phyloP scores from a whole-genome alignment of 2,329 filamentous ascomycete species.

The Paecilomyces formosus region DNA sequence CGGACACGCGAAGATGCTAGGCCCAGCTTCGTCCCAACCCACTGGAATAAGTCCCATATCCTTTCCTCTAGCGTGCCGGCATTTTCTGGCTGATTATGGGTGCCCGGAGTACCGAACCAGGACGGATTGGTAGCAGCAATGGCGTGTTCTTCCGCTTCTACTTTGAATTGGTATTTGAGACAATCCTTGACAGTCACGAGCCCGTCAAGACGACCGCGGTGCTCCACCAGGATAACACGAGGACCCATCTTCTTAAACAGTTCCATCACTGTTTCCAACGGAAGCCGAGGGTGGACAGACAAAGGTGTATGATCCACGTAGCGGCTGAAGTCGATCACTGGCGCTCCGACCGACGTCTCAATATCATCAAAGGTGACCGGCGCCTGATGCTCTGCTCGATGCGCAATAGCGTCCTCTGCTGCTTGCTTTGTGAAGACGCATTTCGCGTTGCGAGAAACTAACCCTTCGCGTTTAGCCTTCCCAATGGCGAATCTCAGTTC shows the following conservation, averaged over 20 bases:
- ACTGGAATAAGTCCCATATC: conserved; percentile 30
- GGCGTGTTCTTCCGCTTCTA: conserved; percentile 71
- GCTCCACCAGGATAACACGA: conserved; percentile 84
- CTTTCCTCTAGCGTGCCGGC: conserved; percentile 25
- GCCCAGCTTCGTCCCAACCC: conserved; percentile 14
- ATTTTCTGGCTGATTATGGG: conserved; percentile 7
- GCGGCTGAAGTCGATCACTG: conserved; percentile 68
- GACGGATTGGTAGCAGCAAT: conserved; percentile 25
- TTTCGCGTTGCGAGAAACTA: conserved; percentile 58
- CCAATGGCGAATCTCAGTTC: conserved; percentile 88
- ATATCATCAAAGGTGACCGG: conserved; percentile 54
- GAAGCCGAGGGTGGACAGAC: conserved; percentile 80
- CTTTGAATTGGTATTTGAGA: conserved; percentile 94
- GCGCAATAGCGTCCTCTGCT: conserved; percentile 26
- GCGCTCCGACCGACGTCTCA: conserved; percentile 48
- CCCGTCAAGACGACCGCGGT: conserved; percentile 73
- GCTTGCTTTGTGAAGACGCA: conserved; percentile 63
- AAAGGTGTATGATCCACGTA: conserved; percentile 88
- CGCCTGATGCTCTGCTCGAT: conserved; percentile 25
- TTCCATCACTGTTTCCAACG: conserved; percentile 96
- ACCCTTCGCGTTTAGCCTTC: conserved; percentile 61
- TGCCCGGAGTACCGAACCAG: conserved; percentile 5
- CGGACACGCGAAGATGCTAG: conserved; percentile 18
- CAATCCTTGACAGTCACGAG: conserved; percentile 96
- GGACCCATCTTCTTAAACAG: conserved; percentile 97